Evolutionary conservation across 352 stramenopile species (phyloP), one percentile per base, ranked within the genome.

Genomic region (Detonula confervacea): DNA sequence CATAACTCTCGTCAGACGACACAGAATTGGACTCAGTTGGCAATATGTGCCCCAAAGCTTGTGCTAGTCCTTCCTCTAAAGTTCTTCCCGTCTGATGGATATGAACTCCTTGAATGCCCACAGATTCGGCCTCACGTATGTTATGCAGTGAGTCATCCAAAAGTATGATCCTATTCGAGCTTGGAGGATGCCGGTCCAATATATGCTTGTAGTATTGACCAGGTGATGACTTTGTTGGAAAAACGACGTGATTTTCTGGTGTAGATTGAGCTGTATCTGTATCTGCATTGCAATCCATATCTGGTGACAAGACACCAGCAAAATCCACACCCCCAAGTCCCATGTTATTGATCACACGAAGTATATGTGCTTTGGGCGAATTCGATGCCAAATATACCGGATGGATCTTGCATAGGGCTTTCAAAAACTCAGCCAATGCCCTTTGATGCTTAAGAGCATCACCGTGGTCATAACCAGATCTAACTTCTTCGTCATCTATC

Each of bases 331-430:
- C 44, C 49, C 49, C 46, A 20, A 95, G 57, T 44, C 91, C 91
- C 66, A 95, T 72, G n/a, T 39, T 77, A 61, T 84, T 77, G 2
- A 95, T 27, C 1, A 93, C 88, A 54, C 81, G 82, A 20, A 60
- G 9, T 22, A 95, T 76, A 77, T 95, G 91, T 27, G 63, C 64
- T 29, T 47, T 84, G 11, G 91, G 91, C n/a, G 91, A 95, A 74
- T 95, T 95, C 14, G 90, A 95, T 25, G 89, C 85, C 18, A 95
- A 77, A 67, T 87, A 90, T 22, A 95, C 73, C 25, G 77, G 72
- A 77, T 81, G 47, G 0, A 29, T 72, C n/a, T 77, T 27, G 52
- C 46, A 69, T 35, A 87, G 56, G 8, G 63, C 66, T 54, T 60
- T 75, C 35, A 91, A 62, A 37, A 89, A 82, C n/a, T 70, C 61